Conservation (phyloP, 2,329 filamentous ascomycete species). For the Diaporthe sp. region DNA sequence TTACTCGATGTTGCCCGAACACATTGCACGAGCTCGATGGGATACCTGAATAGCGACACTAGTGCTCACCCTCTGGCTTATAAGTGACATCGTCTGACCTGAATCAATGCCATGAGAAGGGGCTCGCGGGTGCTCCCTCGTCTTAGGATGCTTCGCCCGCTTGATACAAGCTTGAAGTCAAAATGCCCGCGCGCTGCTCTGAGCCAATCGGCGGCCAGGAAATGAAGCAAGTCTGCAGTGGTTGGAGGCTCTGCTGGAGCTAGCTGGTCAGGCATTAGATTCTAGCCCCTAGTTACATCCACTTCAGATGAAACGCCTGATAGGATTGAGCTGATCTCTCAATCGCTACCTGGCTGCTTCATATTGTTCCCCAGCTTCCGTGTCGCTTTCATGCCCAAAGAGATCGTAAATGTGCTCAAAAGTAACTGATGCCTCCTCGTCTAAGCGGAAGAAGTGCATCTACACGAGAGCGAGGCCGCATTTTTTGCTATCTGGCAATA, state of each 20-base stretch:
- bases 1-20: neutral
- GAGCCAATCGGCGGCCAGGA: conserved; percentile 5
- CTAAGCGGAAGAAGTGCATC: too few relatives aligned
- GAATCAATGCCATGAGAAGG: neutral
- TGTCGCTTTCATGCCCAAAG: neutral
- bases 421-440: neutral
- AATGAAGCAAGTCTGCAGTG: neutral
- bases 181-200: neutral
- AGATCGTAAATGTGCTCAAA: accelerated
- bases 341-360: conserved; percentile 2
- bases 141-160: neutral
- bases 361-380: neutral
- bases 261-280: neutral
- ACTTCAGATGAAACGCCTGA: conserved; percentile 18
- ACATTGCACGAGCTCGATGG: neutral
- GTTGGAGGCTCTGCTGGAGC: too few relatives aligned
- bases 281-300: conserved; percentile 18
- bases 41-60: neutral
- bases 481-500: too few relatives aligned
- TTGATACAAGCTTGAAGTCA: conserved; percentile 6
- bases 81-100: neutral
- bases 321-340: conserved; percentile 12
- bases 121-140: conserved; percentile 13
- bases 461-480: neutral
- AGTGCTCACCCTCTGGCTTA: neutral